A percentile compares a stretch with the other conserved stretches of the same genome.
These are phyloP conservation scores for Aspergillus hiratsukae DNA, from an alignment of 2,329 filamentous ascomycete genomes.

Conservation along the genomic window DNA sequence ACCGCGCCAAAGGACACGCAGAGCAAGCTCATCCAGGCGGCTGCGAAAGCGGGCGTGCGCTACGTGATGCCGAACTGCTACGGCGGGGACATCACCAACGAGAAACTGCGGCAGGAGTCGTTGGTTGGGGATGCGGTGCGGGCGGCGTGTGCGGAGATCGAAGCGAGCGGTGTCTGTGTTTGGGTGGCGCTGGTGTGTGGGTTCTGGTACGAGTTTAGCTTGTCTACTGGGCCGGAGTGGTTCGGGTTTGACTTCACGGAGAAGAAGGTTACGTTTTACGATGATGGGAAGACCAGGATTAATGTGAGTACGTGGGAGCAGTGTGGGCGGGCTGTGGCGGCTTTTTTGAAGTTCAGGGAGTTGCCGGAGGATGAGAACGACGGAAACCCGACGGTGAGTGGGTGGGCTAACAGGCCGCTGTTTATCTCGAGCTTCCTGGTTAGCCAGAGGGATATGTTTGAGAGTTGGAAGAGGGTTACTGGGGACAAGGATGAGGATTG, in stretches of 20 bases:
- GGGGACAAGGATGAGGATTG: constrained; percentile 57
- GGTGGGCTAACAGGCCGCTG: constrained; percentile 41
- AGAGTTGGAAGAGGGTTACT: constrained; percentile 53
- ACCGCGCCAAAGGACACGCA: constrained; percentile 43
- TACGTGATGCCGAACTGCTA: constrained; percentile 53
- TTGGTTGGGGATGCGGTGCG: constrained; percentile 1
- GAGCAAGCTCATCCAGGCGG: constrained; percentile 49
- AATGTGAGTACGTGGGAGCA: constrained; percentile 59
- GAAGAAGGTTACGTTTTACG: constrained; percentile 43
- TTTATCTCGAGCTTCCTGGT: constrained; percentile 54
- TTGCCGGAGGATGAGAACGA: constrained; percentile 5
- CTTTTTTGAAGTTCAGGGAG: constrained; percentile 42
- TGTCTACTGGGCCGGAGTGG: constrained; percentile 28
- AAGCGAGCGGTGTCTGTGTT: constrained; percentile 29
- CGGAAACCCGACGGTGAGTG: constrained; percentile 27
- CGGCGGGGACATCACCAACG: constrained; percentile 24
- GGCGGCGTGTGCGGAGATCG: constrained; percentile 26
- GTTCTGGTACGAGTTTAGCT: constrained; percentile 53
- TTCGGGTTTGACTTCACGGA: constrained; percentile 49
- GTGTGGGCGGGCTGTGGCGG: constrained; percentile 49
- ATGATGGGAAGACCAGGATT: constrained; percentile 54
- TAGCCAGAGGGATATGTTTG: constrained; percentile 61
- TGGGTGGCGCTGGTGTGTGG: constrained; percentile 43
- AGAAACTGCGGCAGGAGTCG: constrained; percentile 23
- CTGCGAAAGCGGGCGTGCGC: constrained; percentile 50